Conservation (phyloP, 78 protist species). For the Dictyostelium purpureum region DNA sequence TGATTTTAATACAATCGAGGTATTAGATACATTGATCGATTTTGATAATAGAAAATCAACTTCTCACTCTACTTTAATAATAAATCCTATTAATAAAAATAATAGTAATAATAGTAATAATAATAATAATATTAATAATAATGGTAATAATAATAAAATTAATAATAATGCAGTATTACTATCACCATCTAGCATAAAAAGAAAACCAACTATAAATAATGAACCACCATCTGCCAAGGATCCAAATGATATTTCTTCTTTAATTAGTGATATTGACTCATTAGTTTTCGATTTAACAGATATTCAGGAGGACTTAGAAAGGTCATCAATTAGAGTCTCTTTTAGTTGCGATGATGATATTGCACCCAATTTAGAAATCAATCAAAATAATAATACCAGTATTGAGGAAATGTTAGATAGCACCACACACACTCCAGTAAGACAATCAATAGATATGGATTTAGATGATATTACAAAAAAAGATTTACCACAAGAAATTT, state of each 20-base stretch:
- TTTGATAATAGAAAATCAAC: background rate
- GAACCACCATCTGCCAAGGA: background rate
- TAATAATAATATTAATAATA: background rate
- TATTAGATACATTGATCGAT: conserved; percentile 3
- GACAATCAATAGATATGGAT: background rate
- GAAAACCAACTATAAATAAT: background rate
- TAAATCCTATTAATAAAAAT: background rate
- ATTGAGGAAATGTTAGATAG: background rate
- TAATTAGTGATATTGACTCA: conserved; percentile 47
- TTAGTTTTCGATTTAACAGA: conserved; percentile 29
- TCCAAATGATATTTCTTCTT: conserved; percentile 23
- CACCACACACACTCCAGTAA: background rate
- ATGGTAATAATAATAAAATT: background rate
- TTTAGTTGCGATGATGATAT: background rate
- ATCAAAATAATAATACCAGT: background rate
- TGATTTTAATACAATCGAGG: conserved; percentile 4
- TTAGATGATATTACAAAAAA: background rate
- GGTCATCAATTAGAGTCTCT: background rate
- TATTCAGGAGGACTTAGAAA: conserved; percentile 41
- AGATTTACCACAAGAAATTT: background rate
- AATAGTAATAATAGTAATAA: background rate
- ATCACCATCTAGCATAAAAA: background rate
- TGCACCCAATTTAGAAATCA: background rate
- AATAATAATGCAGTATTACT: background rate
- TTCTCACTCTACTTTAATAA: background rate